A percentile compares a stretch with the other conserved stretches of the same genome.
Evolutionary conservation across 1,284 basidiomycete genomes (phyloP).

Genomic region (Cryptococcus sp.): DNA sequence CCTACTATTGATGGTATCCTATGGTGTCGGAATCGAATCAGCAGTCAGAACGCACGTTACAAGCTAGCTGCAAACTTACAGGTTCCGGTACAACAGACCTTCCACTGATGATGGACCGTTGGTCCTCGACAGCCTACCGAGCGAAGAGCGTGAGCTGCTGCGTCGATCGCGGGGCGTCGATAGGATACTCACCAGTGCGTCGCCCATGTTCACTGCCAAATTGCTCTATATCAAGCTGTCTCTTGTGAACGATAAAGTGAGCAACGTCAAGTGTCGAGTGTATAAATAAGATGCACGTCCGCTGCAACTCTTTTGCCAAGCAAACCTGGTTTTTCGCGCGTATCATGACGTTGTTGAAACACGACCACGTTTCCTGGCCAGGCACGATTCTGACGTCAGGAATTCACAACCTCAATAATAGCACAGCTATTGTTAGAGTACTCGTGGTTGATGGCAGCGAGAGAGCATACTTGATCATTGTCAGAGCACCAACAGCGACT

Average conservation of each 20-base stretch:
- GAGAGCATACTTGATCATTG: no score
- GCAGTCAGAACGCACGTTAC: not conserved
- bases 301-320: no score
- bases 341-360: no score
- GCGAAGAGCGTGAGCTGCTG: conserved; percentile 1
- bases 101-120: conserved; percentile 42
- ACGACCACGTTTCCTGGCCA: not conserved
- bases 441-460: no score
- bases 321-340: no score
- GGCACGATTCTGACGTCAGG: no score
- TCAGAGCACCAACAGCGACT: not conserved
- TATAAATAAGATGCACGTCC: no score
- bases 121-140: conserved; percentile 44
- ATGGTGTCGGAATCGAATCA: conserved; percentile 3
- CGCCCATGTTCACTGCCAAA: conserved; percentile 26
- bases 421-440: no score
- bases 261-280: no score
- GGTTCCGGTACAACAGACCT: conserved; percentile 39
- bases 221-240: not conserved
- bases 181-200: conserved; percentile 31
- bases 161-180: not conserved
- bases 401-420: no score
- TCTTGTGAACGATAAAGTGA: no score
- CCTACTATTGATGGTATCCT: conserved; percentile 41
- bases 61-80: conserved; percentile 23